phyloP scores from a whole-genome alignment of 1,139 yeast genomes.

The Cylindricascospora bacillispora region DNA sequence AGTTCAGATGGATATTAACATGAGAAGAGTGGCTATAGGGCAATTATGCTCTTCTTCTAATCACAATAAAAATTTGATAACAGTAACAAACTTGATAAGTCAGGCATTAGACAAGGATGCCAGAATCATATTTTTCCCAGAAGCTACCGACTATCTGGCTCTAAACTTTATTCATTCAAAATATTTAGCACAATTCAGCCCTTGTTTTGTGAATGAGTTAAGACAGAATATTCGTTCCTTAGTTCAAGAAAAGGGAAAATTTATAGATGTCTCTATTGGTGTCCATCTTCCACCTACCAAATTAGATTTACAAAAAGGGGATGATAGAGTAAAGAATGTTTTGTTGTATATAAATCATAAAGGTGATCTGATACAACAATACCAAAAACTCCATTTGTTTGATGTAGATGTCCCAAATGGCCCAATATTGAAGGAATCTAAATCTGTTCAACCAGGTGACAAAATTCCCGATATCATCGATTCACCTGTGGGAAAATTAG shows the following conservation, averaged over 20 bases:
- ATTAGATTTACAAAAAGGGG: conserved; percentile 8
- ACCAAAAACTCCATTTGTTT: conserved; percentile 79
- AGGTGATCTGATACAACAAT: conserved; percentile 55
- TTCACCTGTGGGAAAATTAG: conserved; percentile 49
- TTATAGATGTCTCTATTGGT: conserved; percentile 50
- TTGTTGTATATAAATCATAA: conserved; percentile 53
- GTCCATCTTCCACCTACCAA: conserved; percentile 57
- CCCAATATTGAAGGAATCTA: conserved; percentile 61
- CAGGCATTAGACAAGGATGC: conserved; percentile 50
- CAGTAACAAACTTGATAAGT: conserved; percentile 45
- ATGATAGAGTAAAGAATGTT: conserved; percentile 49
- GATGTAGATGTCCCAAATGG: conserved; percentile 75
- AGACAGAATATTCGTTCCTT: conserved; percentile 34
- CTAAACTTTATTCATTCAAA: conserved; percentile 54
- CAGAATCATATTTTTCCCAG: conserved; percentile 70
- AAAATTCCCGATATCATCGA: conserved; percentile 42
- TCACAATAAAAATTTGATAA: conserved; percentile 43
- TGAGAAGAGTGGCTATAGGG: conserved; percentile 56
- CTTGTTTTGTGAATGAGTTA: conserved; percentile 32
- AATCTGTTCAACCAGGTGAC: conserved; percentile 71
- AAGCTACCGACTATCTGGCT: conserved; percentile 83
- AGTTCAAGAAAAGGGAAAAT: conserved; percentile 23
- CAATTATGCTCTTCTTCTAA: conserved; percentile 71
- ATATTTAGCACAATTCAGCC: conserved; percentile 35
- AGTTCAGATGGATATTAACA: too few relatives aligned